Percentiles rank a stretch among this genome's conserved stretches.
Conservation (phyloP, 352 stramenopile species). For the Phytopythium helicoides region DNA sequence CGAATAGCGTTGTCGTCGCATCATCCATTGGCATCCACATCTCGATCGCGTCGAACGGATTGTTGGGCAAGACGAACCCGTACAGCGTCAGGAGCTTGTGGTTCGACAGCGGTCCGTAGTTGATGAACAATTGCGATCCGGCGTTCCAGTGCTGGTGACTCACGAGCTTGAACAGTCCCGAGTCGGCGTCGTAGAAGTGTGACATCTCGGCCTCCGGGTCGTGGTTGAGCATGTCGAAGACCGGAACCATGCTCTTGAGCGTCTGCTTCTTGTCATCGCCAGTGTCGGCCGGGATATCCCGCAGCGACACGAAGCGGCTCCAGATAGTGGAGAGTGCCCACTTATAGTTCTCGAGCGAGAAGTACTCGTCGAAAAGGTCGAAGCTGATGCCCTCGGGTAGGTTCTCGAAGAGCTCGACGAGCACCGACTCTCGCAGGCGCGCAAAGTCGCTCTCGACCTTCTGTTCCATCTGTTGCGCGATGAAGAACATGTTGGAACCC, state of each 20-base stretch:
- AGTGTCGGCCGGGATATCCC: slow-evolving; percentile 15
- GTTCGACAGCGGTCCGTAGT: slow-evolving; percentile 80
- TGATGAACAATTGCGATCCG: slow-evolving; percentile 73
- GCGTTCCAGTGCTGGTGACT: slow-evolving; percentile 74
- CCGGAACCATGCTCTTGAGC: slow-evolving; percentile 80
- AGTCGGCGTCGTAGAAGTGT: slow-evolving; percentile 57
- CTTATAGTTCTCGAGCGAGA: slow-evolving; percentile 73
- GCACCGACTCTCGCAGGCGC: slow-evolving; percentile 28
- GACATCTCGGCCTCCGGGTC: slow-evolving; percentile 70
- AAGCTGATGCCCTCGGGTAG: slow-evolving; percentile 22
- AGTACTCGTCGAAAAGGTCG: slow-evolving; percentile 31
- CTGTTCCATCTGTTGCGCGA: slow-evolving; percentile 60
- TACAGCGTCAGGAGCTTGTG: slow-evolving; percentile 82
- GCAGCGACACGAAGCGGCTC: slow-evolving; percentile 80
- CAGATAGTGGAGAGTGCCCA: slow-evolving; percentile 87
- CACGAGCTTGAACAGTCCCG: slow-evolving; percentile 57
- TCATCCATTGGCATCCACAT: slow-evolving; percentile 72
- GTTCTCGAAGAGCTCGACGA: slow-evolving; percentile 53
- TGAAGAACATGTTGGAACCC: slow-evolving; percentile 63
- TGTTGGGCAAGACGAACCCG: slow-evolving; percentile 67
- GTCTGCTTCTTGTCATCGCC: slow-evolving; percentile 22
- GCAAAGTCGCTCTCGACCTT: slow-evolving; percentile 57
- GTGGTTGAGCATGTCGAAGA: slow-evolving; percentile 89
- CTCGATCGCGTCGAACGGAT: slow-evolving; percentile 71
- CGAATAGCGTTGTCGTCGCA: slow-evolving; percentile 33